A percentile compares a stretch with the other conserved stretches of the same genome.
Evolutionary conservation across 2,329 filamentous ascomycete genomes (phyloP).

Genomic region (Pseudogymnoascus sp.): DNA sequence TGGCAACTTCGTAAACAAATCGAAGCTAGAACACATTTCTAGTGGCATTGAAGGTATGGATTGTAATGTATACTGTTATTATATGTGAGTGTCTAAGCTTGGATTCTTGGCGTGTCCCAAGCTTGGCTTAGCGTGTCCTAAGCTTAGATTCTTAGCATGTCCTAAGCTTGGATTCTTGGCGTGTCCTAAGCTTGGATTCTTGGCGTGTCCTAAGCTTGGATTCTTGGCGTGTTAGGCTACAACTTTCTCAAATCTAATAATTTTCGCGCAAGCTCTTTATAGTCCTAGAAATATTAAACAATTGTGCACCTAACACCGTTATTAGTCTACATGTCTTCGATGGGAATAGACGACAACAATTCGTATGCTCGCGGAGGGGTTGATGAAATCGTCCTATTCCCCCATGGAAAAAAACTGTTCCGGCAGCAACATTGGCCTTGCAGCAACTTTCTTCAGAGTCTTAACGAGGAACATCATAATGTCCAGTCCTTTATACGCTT

Average conservation of each 20-base stretch:
- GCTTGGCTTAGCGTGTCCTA: not conserved
- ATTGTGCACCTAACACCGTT: not conserved
- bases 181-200: no score
- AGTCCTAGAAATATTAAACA: not conserved
- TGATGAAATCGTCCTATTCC: not conserved
- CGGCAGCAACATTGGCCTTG: not conserved
- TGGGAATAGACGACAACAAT: not conserved
- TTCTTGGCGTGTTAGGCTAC: not conserved
- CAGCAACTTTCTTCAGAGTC: not conserved
- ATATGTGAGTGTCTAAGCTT: not conserved
- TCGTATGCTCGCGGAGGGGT: not conserved
- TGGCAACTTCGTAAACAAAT: slow-evolving; percentile 14
- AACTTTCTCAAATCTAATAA: not conserved
- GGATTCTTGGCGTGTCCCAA: not conserved
- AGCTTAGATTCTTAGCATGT: not conserved
- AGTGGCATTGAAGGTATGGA: not conserved
- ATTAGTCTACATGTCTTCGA: not conserved
- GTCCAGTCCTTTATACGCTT: not conserved
- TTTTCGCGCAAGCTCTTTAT: not conserved
- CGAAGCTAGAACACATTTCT: slow-evolving; percentile 10
- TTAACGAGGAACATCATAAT: not conserved
- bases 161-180: no score
- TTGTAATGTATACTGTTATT: not conserved
- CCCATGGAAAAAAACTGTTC: not conserved
- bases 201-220: no score